These are phyloP conservation scores for Aspergillus ruber DNA, from an alignment of 2,329 filamentous ascomycete species.

Conservation along the genomic window DNA sequence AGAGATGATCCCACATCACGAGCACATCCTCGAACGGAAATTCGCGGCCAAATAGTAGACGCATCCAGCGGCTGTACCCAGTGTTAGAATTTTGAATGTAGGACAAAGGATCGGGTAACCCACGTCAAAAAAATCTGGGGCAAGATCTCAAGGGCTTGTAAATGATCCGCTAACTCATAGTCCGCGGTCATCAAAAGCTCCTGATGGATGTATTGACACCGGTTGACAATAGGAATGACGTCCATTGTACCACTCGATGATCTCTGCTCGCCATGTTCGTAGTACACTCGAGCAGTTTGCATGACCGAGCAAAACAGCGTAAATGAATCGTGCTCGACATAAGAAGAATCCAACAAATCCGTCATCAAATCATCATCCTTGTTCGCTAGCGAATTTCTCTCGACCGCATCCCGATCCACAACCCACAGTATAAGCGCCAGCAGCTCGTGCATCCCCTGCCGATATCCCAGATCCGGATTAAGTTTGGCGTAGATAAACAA, in stretches of 20 bases:
- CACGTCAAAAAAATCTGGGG: constrained; percentile 95
- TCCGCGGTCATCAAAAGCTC: constrained; percentile 71
- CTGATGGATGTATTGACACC: constrained; percentile 83
- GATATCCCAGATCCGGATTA: constrained; percentile 78
- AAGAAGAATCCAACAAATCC: constrained; percentile 63
- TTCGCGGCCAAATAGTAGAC: constrained; percentile 85
- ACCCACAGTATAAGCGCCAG: constrained; percentile 84
- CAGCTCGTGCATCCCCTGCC: constrained; percentile 98
- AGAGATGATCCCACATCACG: constrained; percentile 81
- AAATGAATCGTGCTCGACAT: constrained; percentile 86
- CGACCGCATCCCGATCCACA: constrained; percentile 72
- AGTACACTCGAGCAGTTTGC: constrained; percentile 79
- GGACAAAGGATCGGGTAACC: constrained; percentile 19
- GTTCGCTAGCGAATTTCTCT: constrained; percentile 34
- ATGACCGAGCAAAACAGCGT: constrained; percentile 79
- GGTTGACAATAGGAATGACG: constrained; percentile 69
- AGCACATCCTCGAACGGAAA: constrained; percentile 83
- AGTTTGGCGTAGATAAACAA: constrained; percentile 93
- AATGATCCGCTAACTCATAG: constrained; percentile 72
- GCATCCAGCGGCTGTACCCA: constrained; percentile 71
- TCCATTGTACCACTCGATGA: constrained; percentile 40
- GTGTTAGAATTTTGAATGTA: constrained; percentile 5
- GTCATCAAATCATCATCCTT: constrained; percentile 50
- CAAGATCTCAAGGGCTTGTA: constrained; percentile 79
- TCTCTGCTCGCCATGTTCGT: constrained; percentile 58